Percentiles rank a stretch among this genome's conserved stretches.
Conservation (phyloP, 1,139 yeast species). For the Kodamaea sp. region DNA sequence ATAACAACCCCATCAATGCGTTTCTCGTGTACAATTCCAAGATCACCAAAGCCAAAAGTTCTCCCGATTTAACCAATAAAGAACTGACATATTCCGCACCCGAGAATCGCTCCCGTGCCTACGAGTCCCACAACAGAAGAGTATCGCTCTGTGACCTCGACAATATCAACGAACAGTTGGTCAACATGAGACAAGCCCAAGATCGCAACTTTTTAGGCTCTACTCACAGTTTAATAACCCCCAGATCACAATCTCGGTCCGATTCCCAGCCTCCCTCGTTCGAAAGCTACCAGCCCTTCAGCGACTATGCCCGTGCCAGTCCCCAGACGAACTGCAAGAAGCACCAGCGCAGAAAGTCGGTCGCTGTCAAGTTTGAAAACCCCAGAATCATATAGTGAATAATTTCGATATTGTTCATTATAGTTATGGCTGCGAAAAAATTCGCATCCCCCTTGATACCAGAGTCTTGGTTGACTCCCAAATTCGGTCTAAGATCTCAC, state of each 20-base stretch:
- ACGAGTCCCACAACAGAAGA: conserved; percentile 7
- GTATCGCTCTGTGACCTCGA: conserved; percentile 29
- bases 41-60: conserved; percentile 5
- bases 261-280: too few species aligned
- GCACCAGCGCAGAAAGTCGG: conserved; percentile 32
- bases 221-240: neutral
- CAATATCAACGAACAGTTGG: conserved; percentile 16
- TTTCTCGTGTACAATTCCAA: conserved; percentile 19
- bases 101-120: too few species aligned
- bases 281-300: too few species aligned
- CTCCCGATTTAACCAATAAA: conserved; percentile 15
- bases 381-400: conserved; percentile 18
- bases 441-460: too few species aligned
- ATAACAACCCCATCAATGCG: conserved; percentile 29
- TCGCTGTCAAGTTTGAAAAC: conserved; percentile 33
- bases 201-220: neutral
- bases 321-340: conserved; percentile 10
- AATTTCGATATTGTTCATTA: too few species aligned
- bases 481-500: too few species aligned
- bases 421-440: too few species aligned
- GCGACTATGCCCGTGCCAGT: neutral
- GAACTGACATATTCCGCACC: conserved; percentile 1
- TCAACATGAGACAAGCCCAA: conserved; percentile 1
- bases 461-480: too few species aligned
- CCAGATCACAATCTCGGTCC: neutral